Percentiles rank a stretch among this genome's conserved stretches.
Conservation (phyloP, 208 protist species). For the Pavlovales sp. region DNA sequence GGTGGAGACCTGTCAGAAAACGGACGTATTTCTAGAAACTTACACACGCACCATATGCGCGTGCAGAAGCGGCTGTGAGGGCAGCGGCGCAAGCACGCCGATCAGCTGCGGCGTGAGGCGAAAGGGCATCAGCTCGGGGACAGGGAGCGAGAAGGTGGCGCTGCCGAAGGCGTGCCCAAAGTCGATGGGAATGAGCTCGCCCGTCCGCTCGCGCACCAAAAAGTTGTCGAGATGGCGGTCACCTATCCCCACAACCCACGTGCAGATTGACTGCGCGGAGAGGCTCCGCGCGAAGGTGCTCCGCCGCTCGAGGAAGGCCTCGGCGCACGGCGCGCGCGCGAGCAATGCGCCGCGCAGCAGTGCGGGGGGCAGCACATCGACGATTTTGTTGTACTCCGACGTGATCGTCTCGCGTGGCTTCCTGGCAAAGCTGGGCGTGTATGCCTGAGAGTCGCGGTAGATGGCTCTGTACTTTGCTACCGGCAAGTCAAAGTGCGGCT, state of each 20-base stretch:
- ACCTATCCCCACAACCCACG: conserved; percentile 77
- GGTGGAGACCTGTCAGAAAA: too few relatives aligned
- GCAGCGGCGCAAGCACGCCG: conserved; percentile 69
- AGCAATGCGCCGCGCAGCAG: background rate
- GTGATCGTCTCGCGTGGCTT: background rate
- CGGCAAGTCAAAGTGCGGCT: background rate
- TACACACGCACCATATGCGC: background rate
- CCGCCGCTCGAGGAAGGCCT: conserved; percentile 70
- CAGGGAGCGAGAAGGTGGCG: conserved; percentile 71
- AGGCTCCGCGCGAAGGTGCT: conserved; percentile 70
- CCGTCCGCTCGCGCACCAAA: conserved; percentile 68
- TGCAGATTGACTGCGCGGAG: conserved; percentile 66
- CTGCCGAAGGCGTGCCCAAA: conserved; percentile 87
- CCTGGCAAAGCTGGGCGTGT: background rate
- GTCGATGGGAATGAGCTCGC: conserved; percentile 81
- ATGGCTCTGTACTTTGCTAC: too few relatives aligned
- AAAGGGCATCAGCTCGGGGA: conserved; percentile 88
- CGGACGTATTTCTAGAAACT: too few relatives aligned
- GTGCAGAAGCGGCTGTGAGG: conserved; percentile 68
- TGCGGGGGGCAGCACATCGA: too few relatives aligned
- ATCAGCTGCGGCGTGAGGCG: conserved; percentile 77
- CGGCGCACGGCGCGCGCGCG: conserved; percentile 45
- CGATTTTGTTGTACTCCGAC: background rate
- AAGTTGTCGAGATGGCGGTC: conserved; percentile 86
- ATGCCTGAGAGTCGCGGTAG: too few relatives aligned